Evolutionary conservation across 805 yeast genomes (phyloP), one percentile per base, ranked within the genome.

Genomic region (Spathaspora boniae): DNA sequence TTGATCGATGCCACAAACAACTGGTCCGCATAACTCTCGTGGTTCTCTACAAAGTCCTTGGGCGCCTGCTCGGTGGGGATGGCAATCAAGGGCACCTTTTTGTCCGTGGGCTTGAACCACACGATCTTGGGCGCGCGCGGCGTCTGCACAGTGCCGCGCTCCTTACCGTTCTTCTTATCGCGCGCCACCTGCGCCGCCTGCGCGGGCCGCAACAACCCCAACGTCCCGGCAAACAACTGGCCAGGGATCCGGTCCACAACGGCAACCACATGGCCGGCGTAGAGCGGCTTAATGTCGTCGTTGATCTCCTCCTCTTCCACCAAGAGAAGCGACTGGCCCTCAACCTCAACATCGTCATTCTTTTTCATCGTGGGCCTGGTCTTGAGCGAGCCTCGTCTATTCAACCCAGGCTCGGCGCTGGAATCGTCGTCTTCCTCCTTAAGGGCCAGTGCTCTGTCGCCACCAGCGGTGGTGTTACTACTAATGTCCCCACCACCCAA

Each of bases 61-160:
- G 98, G 98, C 0, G 96, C 98, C 59, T 93, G 96, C 52, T 93
- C 98, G 1, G 97, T 93, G 26, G 98, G 98, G 45, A 93, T 93
- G 11, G 98, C 98, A 67, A 93, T 89, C 45, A 93, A 71, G 4
- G 98, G 98, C 15, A 93, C 98, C 44, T 95, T 86, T 63, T 93
- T 93, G 58, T 93, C 98, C 1, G 96, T 89, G 25, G 98, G 98
- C 57, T 93, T 93, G 60, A 93, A 93, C 98, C 98, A 93, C 22
- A 93, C 97, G 68, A 93, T 93, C 56, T 93, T 93, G 22, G 98
- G 98, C 28, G 77, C 76, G 37, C 56, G 62, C 14, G 70, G 68
- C 47, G 69, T 61, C 40, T 61, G 70, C 12, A 66, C 63, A 11
- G 69, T 58, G 5, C 71, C 61, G n/a, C n/a, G n/a, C 36, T 70